These are phyloP conservation scores for Penicillium waksmanii DNA, from an alignment of 495 filamentous ascomycete genomes.

Conservation along the genomic window DNA sequence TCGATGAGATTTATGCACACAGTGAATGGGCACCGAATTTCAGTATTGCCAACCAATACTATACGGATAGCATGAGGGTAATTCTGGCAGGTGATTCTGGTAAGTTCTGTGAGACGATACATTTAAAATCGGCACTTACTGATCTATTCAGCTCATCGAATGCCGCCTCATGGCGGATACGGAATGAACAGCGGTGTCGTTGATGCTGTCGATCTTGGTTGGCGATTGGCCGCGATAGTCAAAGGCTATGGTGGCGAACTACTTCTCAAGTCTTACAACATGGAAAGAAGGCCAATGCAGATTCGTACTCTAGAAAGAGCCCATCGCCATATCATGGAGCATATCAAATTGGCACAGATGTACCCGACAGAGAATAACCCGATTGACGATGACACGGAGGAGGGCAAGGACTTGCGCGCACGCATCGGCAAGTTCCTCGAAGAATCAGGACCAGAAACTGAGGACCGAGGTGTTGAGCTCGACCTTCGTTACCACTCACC, in stretches of 20 bases:
- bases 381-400: neutral
- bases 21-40: conserved; percentile 21
- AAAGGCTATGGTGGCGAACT: conserved; percentile 26
- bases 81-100: conserved; percentile 56
- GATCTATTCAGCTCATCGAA: conserved; percentile 46
- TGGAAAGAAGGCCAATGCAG: conserved; percentile 28
- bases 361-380: neutral
- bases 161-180: conserved; percentile 47
- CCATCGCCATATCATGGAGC: conserved; percentile 60
- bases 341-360: conserved; percentile 9
- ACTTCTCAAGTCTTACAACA: conserved; percentile 26
- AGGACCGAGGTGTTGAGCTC: conserved; percentile 34
- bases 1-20: conserved; percentile 36
- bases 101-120: neutral
- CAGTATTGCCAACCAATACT: conserved; percentile 6
- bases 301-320: conserved; percentile 18
- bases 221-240: conserved; percentile 33
- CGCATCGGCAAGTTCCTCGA: conserved; percentile 12
- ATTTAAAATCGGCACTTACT: neutral
- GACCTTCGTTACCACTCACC: conserved; percentile 29
- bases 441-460: conserved; percentile 21
- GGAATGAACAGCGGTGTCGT: conserved; percentile 40
- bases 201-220: conserved; percentile 34
- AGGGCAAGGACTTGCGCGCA: neutral
- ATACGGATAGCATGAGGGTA: conserved; percentile 22